Base-by-base conservation (phyloP, 2,329 filamentous ascomycete species). In the Sordariomycetes sp. region DNA sequence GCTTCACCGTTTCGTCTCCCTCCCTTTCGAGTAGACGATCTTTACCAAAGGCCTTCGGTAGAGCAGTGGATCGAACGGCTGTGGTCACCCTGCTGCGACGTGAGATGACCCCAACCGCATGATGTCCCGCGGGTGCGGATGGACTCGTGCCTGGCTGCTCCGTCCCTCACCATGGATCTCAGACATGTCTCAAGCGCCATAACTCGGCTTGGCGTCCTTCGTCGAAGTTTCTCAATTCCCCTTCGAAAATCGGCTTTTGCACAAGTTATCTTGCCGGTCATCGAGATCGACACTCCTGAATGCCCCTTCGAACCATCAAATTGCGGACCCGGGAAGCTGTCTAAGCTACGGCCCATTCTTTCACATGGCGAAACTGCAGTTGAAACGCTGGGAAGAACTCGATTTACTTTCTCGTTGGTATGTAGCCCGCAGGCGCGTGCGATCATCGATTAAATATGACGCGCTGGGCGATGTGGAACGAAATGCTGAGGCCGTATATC, bases 341-440 rank as follows among this genome's bases (percentile, higher is more conserved):
- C n/a, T n/a, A n/a, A n/a, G n/a, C n/a, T n/a, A n/a, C 17, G n/a
- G 8, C 37, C 35, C 45, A 45, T 43, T 46, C 42, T 46, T 46
- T 35, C 20, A 23, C 17, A 43, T 42, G 40, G 41, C 40, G 17
- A 43, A 32, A 24, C 9, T 9, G 23, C 23, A 25, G 9, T n/a
- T 9, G 23, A 25, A 15, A 18, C 29, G 9, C 29, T 31, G 11
- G 9, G 15, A n/a, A n/a, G n/a, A n/a, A n/a, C n/a, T n/a, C n/a
- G n/a, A 17, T 31, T 17, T 31, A 17, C 29, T 4, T 15, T 31
- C 8, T 15, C 8, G 12, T 17, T 31, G 29, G 29, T 31, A 31
- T 31, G 29, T 17, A 17, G 15, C 6, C 20, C 17, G 6, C 12
- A n/a, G n/a, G n/a, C n/a, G 23, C n/a, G 9, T 25, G 9, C 23